A percentile compares a stretch with the other conserved stretches of the same genome.
These are phyloP conservation scores for Phoenix roebelenii DNA, from an alignment of 176 grass and related monocot genomes.

Conservation along the genomic window DNA sequence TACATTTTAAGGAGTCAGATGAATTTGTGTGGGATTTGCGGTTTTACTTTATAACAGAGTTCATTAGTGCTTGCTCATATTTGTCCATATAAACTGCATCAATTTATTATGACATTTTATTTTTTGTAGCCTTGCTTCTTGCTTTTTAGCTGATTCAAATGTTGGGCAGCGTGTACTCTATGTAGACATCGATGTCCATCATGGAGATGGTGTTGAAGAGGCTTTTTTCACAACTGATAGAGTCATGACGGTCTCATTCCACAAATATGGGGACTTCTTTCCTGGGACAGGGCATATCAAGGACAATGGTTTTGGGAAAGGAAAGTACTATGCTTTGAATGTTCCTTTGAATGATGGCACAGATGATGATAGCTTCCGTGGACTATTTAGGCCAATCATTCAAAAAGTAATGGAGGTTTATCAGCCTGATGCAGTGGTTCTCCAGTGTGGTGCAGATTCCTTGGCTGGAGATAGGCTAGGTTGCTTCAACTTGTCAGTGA, in stretches of 20 bases:
- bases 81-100: no score
- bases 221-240: conserved; percentile 19
- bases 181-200: conserved; percentile 23
- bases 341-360: conserved; percentile 19
- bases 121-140: no score
- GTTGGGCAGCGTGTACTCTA: conserved; percentile 11
- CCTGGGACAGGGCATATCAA: conserved; percentile 22
- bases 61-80: neutral
- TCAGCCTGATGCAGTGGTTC: conserved; percentile 16
- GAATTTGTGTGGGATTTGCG: no score
- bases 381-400: conserved; percentile 12
- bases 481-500: conserved; percentile 23
- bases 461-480: conserved; percentile 21
- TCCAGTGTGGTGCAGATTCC: conserved; percentile 20
- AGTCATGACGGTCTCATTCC: conserved; percentile 23
- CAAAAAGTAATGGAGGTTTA: conserved; percentile 21
- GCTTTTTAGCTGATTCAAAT: neutral
- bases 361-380: conserved; percentile 18
- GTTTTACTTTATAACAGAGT: no score
- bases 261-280: conserved; percentile 23
- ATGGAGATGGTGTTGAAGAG: conserved; percentile 24
- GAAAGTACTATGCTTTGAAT: conserved; percentile 20
- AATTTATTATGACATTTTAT: neutral
- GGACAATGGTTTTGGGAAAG: conserved; percentile 15
- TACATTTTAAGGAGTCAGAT: no score